Conservation (phyloP, 1,284 basidiomycete species). For the Uromyces viciae-fabae region DNA sequence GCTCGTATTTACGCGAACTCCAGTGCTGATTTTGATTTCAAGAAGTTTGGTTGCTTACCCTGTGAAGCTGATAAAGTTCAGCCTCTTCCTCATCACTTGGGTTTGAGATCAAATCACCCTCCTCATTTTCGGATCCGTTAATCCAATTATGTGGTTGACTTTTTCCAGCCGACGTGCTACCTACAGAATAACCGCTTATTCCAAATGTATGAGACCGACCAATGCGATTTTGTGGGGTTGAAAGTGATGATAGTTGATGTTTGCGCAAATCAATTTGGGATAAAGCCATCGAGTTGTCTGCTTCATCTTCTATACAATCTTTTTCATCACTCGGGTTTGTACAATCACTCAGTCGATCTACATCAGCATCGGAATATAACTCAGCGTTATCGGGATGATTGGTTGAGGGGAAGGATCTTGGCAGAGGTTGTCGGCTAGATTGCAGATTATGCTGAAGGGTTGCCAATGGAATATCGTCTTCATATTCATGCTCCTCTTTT, state of each 20-base stretch:
- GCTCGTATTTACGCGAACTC: too few species aligned
- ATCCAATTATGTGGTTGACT: constrained; percentile 40
- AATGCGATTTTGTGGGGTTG: background rate
- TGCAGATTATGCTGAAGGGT: constrained; percentile 20
- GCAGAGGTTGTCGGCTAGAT: background rate
- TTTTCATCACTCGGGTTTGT: constrained; percentile 43
- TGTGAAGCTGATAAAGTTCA: constrained; percentile 1
- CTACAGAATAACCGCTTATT: background rate
- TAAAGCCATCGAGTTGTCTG: background rate
- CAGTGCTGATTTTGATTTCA: too few species aligned
- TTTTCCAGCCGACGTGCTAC: constrained; percentile 10
- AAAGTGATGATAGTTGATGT: constrained; percentile 1
- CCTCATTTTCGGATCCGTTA: constrained; percentile 38
- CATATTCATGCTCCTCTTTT: constrained; percentile 10
- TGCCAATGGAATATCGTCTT: constrained; percentile 41
- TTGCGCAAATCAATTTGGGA: background rate
- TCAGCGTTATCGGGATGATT: background rate
- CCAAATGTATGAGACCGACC: constrained; percentile 39
- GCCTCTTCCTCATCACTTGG: constrained; percentile 40
- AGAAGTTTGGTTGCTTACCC: background rate
- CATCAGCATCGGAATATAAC: constrained; percentile 7
- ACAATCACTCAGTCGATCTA: constrained; percentile 27
- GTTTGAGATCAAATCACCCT: constrained; percentile 36
- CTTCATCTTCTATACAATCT: background rate
- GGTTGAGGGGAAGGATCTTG: background rate